Evolutionary conservation across 768 basidiomycete genomes (phyloP).

Genomic region (Mrakia blollopis): DNA sequence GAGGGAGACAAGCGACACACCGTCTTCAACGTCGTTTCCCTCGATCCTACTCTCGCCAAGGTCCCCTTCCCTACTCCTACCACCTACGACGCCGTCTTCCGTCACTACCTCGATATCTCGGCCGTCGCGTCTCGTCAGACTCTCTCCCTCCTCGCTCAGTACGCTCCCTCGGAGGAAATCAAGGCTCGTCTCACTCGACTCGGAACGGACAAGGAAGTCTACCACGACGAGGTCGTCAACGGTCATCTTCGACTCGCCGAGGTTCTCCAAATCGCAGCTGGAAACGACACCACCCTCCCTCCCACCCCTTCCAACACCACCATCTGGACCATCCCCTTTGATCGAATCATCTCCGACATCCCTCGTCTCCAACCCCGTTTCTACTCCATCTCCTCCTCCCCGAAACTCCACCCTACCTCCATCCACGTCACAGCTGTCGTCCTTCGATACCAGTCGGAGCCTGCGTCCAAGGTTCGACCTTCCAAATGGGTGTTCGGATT

Average conservation of each 20-base stretch:
- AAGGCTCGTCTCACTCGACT: constrained; percentile 67
- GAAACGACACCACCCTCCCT: constrained; percentile 58
- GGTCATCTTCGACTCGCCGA: constrained; percentile 90
- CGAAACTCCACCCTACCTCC: constrained; percentile 78
- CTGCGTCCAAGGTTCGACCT: constrained; percentile 37
- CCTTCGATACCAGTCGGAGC: constrained; percentile 75
- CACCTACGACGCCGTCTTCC: constrained; percentile 84
- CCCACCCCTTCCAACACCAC: constrained; percentile 66
- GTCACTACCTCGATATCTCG: constrained; percentile 95
- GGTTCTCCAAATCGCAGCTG: constrained; percentile 82
- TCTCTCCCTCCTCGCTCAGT: constrained; percentile 78
- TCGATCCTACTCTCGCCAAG: constrained; percentile 95
- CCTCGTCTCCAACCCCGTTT: constrained; percentile 93
- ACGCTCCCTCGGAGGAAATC: constrained; percentile 74
- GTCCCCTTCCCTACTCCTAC: constrained; percentile 98
- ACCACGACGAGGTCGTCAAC: constrained; percentile 66
- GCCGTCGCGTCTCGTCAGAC: constrained; percentile 92
- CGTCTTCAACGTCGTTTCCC: constrained; percentile 88
- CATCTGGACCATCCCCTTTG: constrained; percentile 86
- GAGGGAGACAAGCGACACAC: constrained; percentile 62
- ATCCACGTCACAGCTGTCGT: constrained; percentile 96
- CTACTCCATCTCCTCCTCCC: constrained; percentile 97
- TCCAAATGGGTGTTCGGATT: constrained; percentile 77
- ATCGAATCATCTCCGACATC: constrained; percentile 88
- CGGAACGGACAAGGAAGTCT: constrained; percentile 82